These are phyloP conservation scores for Straminergon stramineum DNA, from an alignment of 225 moss, liverwort and hornwort genomes.

Conservation along the genomic window DNA sequence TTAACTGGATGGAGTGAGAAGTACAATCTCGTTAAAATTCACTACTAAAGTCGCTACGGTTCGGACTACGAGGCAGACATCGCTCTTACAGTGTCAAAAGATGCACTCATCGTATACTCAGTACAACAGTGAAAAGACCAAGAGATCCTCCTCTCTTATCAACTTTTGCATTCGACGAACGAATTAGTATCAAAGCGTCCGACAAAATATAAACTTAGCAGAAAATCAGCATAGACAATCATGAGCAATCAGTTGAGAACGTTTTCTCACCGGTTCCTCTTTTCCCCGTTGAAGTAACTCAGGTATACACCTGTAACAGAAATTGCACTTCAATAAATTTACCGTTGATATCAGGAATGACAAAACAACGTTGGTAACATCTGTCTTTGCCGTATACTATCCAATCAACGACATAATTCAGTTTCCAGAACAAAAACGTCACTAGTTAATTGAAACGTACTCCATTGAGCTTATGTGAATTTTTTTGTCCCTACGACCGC, in stretches of 20 bases:
- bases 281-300: slow-evolving; percentile 25
- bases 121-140: neutral
- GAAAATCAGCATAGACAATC: neutral
- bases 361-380: neutral
- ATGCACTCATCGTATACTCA: neutral
- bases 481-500: neutral
- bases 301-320: slow-evolving; percentile 20
- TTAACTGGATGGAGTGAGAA: neutral
- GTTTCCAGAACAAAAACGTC: neutral
- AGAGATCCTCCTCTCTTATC: neutral
- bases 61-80: neutral
- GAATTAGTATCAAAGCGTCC: neutral
- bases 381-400: neutral
- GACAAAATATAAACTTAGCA: neutral
- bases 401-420: neutral
- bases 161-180: neutral
- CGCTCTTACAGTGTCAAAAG: neutral
- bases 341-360: neutral
- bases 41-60: neutral
- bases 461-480: neutral
- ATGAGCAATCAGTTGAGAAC: neutral
- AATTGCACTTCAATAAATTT: neutral
- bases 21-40: neutral
- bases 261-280: slow-evolving; percentile 20
- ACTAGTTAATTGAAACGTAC: neutral